Conservation (phyloP, 257 asterid species). For the Plantago ovata region DNA sequence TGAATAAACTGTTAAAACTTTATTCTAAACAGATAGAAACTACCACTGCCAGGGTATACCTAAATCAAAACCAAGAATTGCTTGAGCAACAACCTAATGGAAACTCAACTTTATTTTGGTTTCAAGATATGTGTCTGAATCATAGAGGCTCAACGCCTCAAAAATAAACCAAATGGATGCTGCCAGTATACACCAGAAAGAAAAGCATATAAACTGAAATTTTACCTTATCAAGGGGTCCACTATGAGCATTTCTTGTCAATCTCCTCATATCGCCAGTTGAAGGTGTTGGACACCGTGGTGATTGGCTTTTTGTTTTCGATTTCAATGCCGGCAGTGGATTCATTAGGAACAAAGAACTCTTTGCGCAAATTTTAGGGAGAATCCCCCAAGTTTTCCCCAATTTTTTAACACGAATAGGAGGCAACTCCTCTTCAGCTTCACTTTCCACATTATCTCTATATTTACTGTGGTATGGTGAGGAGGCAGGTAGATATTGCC, state of each 20-base stretch:
- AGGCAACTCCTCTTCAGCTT: constrained; percentile 36
- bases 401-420: constrained; percentile 45
- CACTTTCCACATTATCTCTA: constrained; percentile 48
- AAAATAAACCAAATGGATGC: not conserved
- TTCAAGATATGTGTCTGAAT: not conserved
- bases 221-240: constrained; percentile 90
- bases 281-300: constrained; percentile 35
- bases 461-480: constrained; percentile 32
- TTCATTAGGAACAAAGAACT: constrained; percentile 63
- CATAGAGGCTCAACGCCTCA: not conserved
- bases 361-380: constrained; percentile 80
- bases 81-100: too few species aligned
- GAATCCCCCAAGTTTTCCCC: constrained; percentile 71
- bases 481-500: constrained; percentile 31
- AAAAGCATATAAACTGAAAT: not conserved
- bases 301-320: constrained; percentile 40
- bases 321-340: constrained; percentile 60
- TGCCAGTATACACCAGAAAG: not conserved
- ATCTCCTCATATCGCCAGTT: constrained; percentile 33
- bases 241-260: constrained; percentile 72
- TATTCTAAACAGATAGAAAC: not conserved
- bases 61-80: too few species aligned
- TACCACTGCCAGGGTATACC: not conserved
- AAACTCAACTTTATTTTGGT: too few species aligned
- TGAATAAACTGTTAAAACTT: not conserved